Evolutionary conservation across 768 basidiomycete genomes (phyloP).

Genomic region (Serendipita sp.): DNA sequence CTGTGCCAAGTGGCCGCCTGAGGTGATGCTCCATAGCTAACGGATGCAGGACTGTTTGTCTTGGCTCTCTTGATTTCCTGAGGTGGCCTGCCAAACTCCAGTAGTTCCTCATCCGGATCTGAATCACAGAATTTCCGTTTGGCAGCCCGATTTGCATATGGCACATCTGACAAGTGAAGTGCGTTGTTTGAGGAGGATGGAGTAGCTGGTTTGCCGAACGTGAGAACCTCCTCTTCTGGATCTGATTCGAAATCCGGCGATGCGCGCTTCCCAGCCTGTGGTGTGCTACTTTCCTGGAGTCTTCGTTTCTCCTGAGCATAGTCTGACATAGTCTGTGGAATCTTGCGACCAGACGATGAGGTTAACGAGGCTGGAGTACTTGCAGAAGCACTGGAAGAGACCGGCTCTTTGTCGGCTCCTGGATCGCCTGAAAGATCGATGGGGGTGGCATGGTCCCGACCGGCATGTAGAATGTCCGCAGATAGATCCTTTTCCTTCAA

Average conservation of each 20-base stretch:
- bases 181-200: not conserved
- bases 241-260: not conserved
- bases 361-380: not conserved
- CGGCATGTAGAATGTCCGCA: not conserved
- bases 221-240: not conserved
- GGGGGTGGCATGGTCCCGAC: not conserved
- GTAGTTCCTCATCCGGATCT: not conserved
- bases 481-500: not conserved
- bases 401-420: not conserved
- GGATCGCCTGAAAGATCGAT: not conserved
- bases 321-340: not conserved
- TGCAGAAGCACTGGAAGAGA: not conserved
- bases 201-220: not conserved
- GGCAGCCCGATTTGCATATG: not conserved
- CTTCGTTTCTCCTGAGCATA: not conserved
- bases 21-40: not conserved
- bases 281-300: not conserved
- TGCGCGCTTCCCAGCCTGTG: not conserved
- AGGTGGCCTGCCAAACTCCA: not conserved
- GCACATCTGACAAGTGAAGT: slow-evolving; percentile 1
- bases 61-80: not conserved
- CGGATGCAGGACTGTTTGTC: not conserved
- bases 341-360: not conserved
- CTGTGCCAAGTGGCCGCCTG: not conserved
- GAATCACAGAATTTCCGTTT: slow-evolving; percentile 5